These are phyloP conservation scores for Ormosia semicastrata DNA, from an alignment of 306 rosid genomes.

Conservation along the genomic window DNA sequence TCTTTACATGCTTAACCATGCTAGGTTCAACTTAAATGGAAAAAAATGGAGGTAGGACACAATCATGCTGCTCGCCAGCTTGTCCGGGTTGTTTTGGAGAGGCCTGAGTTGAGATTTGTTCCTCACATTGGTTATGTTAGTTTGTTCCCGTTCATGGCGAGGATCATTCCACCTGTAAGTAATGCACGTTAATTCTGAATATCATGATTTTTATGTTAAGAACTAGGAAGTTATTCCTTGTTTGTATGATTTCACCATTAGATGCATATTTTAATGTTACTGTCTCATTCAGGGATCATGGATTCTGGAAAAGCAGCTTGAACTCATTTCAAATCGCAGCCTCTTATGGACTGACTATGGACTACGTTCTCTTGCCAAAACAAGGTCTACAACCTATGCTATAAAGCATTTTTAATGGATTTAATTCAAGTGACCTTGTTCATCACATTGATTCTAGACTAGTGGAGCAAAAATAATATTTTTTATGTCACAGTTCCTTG, in stretches of 20 bases:
- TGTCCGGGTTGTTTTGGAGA: slow-evolving; percentile 61
- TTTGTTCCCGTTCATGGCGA: slow-evolving; percentile 85
- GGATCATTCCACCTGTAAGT: slow-evolving; percentile 87
- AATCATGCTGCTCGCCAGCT: slow-evolving; percentile 59
- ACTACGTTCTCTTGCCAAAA: slow-evolving; percentile 89
- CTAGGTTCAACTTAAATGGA: slow-evolving; percentile 84
- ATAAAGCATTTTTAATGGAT: background rate
- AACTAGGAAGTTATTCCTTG: background rate
- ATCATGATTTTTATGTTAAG: background rate
- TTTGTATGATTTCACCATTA: slow-evolving; percentile 11
- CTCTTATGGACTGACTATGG: slow-evolving; percentile 88
- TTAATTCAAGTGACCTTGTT: slow-evolving; percentile 4
- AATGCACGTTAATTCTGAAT: slow-evolving; percentile 4
- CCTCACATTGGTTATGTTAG: slow-evolving; percentile 88
- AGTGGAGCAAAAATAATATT: background rate
- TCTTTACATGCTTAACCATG: slow-evolving; percentile 21
- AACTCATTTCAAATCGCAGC: slow-evolving; percentile 74
- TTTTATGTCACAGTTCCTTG: slow-evolving; percentile 49
- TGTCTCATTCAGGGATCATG: slow-evolving; percentile 59
- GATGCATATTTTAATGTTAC: slow-evolving; percentile 8
- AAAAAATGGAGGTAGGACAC: slow-evolving; percentile 48
- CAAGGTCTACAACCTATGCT: slow-evolving; percentile 52
- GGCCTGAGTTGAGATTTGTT: slow-evolving; percentile 71
- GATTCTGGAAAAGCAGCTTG: slow-evolving; percentile 91
- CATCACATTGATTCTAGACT: slow-evolving; percentile 21